Conservation (phyloP, 768 basidiomycete genomes). For the Tylopilus subfusipes region DNA sequence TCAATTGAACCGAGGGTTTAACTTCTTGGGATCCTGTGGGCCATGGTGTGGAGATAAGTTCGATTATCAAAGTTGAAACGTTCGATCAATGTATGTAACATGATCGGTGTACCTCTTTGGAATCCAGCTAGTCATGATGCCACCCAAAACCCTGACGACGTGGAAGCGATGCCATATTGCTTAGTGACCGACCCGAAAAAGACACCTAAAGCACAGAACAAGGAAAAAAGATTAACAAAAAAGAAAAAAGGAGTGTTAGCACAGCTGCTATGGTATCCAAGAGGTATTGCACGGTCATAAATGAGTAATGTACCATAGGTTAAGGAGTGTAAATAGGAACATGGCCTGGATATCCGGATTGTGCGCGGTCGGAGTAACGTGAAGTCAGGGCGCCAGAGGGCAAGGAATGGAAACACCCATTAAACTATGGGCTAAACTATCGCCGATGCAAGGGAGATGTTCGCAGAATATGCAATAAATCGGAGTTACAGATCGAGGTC, state of each 20-base stretch:
- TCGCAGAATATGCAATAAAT: slow-evolving; percentile 25
- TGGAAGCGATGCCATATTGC: neutral
- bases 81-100: slow-evolving; percentile 14
- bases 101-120: slow-evolving; percentile 1
- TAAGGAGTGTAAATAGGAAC: slow-evolving; percentile 7
- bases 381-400: slow-evolving; percentile 1
- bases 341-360: slow-evolving; percentile 12
- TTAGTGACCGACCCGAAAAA: slow-evolving; percentile 1
- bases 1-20: neutral
- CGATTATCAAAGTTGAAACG: neutral
- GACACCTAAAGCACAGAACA: slow-evolving; percentile 6
- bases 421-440: slow-evolving; percentile 20
- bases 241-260: slow-evolving; percentile 1
- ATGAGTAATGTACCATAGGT: slow-evolving; percentile 7
- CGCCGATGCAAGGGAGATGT: slow-evolving; percentile 16
- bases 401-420: slow-evolving; percentile 18
- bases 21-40: neutral
- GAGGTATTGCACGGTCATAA: slow-evolving; percentile 15
- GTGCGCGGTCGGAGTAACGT: slow-evolving; percentile 2
- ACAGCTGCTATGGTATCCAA: slow-evolving; percentile 24
- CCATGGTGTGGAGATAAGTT: neutral
- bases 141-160: slow-evolving; percentile 7
- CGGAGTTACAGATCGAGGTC: slow-evolving; percentile 19
- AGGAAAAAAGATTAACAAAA: slow-evolving; percentile 1
- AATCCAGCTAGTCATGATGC: slow-evolving; percentile 17